Conservation (phyloP, 805 yeast species). For the Zygosaccharomyces bailii region DNA sequence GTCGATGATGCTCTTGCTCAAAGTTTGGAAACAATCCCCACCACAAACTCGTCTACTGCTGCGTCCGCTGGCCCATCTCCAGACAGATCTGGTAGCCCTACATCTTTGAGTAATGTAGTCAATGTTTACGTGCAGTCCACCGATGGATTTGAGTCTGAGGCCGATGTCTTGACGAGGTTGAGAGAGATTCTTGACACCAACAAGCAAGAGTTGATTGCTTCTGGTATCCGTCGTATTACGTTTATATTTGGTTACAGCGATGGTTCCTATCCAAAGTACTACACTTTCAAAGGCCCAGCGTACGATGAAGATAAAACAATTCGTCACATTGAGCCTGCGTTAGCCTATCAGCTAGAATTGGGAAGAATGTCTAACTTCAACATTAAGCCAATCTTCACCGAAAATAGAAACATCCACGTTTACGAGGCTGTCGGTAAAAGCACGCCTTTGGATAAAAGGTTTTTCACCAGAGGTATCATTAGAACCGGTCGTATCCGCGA, state of each 20-base stretch:
- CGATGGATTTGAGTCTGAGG: slow-evolving; percentile 72
- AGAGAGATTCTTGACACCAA: slow-evolving; percentile 61
- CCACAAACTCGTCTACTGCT: slow-evolving; percentile 37
- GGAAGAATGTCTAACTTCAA: slow-evolving; percentile 92
- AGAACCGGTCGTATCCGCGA: slow-evolving; percentile 94
- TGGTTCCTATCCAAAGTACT: slow-evolving; percentile 92
- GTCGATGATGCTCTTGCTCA: slow-evolving; percentile 76
- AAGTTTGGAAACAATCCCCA: slow-evolving; percentile 70
- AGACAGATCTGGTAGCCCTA: slow-evolving; percentile 40
- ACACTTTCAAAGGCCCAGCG: slow-evolving; percentile 87
- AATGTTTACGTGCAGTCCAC: slow-evolving; percentile 72
- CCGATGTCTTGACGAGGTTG: slow-evolving; percentile 60
- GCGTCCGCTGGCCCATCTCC: slow-evolving; percentile 47
- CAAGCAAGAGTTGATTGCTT: slow-evolving; percentile 63
- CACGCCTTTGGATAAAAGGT: slow-evolving; percentile 89
- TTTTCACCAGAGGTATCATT: slow-evolving; percentile 94
- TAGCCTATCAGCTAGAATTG: slow-evolving; percentile 94
- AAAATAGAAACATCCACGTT: slow-evolving; percentile 95
- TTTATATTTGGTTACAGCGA: slow-evolving; percentile 79
- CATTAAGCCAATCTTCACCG: slow-evolving; percentile 91
- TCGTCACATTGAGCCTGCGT: slow-evolving; percentile 97
- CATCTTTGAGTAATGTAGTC: slow-evolving; percentile 68
- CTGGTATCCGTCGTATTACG: slow-evolving; percentile 87
- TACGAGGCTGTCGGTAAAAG: slow-evolving; percentile 95
- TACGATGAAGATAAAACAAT: slow-evolving; percentile 86